These are phyloP conservation scores for Fomitopsis pinicola DNA, from an alignment of 1,284 basidiomycete species.

Conservation along the genomic window DNA sequence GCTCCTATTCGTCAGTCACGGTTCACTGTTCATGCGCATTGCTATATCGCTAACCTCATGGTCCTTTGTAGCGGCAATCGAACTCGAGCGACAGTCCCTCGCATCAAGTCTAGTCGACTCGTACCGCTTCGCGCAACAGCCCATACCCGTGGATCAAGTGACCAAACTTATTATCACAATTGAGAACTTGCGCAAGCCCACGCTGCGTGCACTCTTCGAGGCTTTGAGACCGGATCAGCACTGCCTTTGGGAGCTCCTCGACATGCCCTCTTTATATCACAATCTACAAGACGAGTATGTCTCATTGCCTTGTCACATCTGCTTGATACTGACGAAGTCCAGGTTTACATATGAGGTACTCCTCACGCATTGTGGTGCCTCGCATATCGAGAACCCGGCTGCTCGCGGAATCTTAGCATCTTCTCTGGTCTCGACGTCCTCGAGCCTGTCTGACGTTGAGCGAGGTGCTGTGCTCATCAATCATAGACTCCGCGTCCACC, in stretches of 20 bases:
- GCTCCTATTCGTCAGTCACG: constrained; percentile 21
- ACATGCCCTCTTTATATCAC: background rate
- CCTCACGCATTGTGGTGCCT: constrained; percentile 36
- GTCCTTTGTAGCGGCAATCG: background rate
- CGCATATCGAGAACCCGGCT: constrained; percentile 17
- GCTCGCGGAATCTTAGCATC: constrained; percentile 26
- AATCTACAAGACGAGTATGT: constrained; percentile 9
- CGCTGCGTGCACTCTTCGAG: constrained; percentile 39
- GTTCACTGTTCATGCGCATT: background rate
- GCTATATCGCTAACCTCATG: background rate
- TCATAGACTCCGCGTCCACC: constrained; percentile 29
- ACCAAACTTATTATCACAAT: constrained; percentile 37
- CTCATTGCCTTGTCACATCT: background rate
- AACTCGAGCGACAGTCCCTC: background rate
- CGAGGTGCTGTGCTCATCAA: constrained; percentile 34
- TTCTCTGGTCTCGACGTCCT: constrained; percentile 22
- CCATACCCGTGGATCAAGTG: constrained; percentile 32
- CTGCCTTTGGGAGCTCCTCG: constrained; percentile 37
- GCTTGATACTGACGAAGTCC: background rate
- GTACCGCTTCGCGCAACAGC: constrained; percentile 43
- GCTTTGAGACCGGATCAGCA: constrained; percentile 38
- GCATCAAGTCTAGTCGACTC: constrained; percentile 58
- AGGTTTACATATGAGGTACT: constrained; percentile 43
- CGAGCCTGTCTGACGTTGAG: constrained; percentile 28
- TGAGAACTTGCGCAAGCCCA: constrained; percentile 35